Evolutionary conservation across 2,329 filamentous ascomycete species (phyloP).

Genomic region (Cladophialophora immunda): DNA sequence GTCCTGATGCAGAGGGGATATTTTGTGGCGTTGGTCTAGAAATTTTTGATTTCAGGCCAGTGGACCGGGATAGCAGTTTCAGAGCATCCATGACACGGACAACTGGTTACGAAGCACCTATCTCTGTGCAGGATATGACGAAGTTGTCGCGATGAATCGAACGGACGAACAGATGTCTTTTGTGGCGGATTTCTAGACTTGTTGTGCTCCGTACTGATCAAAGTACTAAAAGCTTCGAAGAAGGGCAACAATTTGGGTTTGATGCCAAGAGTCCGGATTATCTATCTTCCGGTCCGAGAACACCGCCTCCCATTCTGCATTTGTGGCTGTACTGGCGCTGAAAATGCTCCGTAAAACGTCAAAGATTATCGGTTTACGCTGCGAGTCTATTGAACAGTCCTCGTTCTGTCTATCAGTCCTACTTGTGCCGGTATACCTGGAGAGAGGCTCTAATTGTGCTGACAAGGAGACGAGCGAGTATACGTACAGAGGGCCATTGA

Average conservation of each 20-base stretch:
- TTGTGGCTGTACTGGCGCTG: not conserved
- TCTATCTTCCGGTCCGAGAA: not conserved
- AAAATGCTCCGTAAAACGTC: not conserved
- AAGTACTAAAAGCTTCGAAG: not conserved
- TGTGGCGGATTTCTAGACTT: not conserved
- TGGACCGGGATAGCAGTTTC: conserved; percentile 55
- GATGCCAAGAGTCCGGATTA: not conserved
- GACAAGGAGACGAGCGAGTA: not conserved
- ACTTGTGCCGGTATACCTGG: no score
- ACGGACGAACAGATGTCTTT: not conserved
- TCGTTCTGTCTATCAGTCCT: no score
- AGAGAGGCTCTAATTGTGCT: no score
- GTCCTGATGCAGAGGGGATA: conserved; percentile 52
- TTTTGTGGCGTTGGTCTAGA: conserved; percentile 42
- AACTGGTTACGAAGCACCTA: not conserved
- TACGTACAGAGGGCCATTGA: not conserved
- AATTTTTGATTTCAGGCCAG: conserved; percentile 50
- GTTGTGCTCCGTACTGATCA: not conserved
- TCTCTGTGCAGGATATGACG: not conserved
- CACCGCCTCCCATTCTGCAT: not conserved
- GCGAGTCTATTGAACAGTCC: not conserved
- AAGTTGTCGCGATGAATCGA: not conserved
- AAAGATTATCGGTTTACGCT: not conserved
- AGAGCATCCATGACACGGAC: conserved; percentile 54
- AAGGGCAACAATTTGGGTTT: not conserved